Conservation (phyloP, 129 eudicot species). For the Apium graveolens region DNA sequence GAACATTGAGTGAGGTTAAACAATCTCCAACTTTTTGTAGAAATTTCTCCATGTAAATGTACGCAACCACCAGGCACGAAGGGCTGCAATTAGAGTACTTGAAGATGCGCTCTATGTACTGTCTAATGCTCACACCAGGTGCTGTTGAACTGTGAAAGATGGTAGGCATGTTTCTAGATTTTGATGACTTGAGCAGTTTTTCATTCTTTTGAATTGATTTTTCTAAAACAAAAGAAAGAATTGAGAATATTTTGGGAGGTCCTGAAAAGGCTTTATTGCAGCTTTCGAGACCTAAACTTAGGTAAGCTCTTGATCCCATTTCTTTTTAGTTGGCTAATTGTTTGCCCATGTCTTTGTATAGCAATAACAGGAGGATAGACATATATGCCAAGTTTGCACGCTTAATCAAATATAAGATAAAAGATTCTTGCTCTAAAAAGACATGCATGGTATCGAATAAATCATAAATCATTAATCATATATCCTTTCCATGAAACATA, state of each 20-base stretch:
- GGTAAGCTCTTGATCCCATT: constrained; percentile 19
- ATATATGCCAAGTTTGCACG: neutral
- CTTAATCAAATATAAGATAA: neutral
- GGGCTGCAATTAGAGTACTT: constrained; percentile 71
- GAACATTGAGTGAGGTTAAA: constrained; percentile 64
- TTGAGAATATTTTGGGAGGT: constrained; percentile 32
- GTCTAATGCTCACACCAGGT: constrained; percentile 47
- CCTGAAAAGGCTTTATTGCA: constrained; percentile 4
- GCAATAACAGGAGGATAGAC: neutral
- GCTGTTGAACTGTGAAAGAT: constrained; percentile 62
- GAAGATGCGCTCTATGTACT: constrained; percentile 59
- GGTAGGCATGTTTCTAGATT: constrained; percentile 28
- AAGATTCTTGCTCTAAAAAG: neutral
- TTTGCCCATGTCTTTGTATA: constrained; percentile 11
- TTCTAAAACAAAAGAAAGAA: constrained; percentile 38
- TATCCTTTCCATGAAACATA: neutral
- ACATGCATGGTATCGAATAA: neutral
- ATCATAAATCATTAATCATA: neutral
- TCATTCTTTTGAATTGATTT: constrained; percentile 41
- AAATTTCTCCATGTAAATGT: constrained; percentile 64
- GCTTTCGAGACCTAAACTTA: constrained; percentile 31
- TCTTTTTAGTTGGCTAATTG: constrained; percentile 1
- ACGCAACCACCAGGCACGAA: constrained; percentile 71
- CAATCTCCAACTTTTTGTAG: constrained; percentile 33
- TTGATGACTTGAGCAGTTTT: constrained; percentile 28